A percentile compares a stretch with the other conserved stretches of the same genome.
Evolutionary conservation across 208 protist genomes (phyloP).

Genomic region (Leptomonas seymouri): DNA sequence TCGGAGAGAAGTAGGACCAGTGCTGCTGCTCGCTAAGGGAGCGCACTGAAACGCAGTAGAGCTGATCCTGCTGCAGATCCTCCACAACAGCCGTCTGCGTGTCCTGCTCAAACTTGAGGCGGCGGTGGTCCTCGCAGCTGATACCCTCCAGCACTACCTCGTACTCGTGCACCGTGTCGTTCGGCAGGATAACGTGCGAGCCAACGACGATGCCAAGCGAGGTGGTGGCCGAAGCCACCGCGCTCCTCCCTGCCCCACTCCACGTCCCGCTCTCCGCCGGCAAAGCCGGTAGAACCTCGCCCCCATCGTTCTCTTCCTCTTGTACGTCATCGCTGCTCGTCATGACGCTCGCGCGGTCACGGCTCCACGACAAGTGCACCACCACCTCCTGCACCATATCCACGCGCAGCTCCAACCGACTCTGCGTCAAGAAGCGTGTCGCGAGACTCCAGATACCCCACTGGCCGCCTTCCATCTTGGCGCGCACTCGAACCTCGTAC

Average conservation of each 20-base stretch:
- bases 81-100: conserved; percentile 53
- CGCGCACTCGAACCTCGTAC: conserved; percentile 82
- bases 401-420: conserved; percentile 72
- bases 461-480: conserved; percentile 63
- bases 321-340: conserved; percentile 5
- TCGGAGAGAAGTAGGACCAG: conserved; percentile 85
- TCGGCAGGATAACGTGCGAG: conserved; percentile 59
- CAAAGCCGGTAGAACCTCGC: not conserved
- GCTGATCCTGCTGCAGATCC: conserved; percentile 71
- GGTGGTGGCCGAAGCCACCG: not conserved
- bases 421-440: conserved; percentile 85
- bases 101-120: conserved; percentile 58
- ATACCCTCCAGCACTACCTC: conserved; percentile 80
- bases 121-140: conserved; percentile 47
- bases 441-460: conserved; percentile 89
- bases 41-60: conserved; percentile 85
- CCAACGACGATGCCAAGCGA: conserved; percentile 4
- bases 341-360: conserved; percentile 60
- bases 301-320: conserved; percentile 17
- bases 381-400: conserved; percentile 78
- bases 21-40: conserved; percentile 78
- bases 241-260: conserved; percentile 4
- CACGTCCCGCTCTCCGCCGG: not conserved
- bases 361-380: conserved; percentile 73
- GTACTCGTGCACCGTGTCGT: conserved; percentile 80